These are phyloP conservation scores for Vigna hirtella DNA, from an alignment of 306 rosid genomes.

Conservation along the genomic window DNA sequence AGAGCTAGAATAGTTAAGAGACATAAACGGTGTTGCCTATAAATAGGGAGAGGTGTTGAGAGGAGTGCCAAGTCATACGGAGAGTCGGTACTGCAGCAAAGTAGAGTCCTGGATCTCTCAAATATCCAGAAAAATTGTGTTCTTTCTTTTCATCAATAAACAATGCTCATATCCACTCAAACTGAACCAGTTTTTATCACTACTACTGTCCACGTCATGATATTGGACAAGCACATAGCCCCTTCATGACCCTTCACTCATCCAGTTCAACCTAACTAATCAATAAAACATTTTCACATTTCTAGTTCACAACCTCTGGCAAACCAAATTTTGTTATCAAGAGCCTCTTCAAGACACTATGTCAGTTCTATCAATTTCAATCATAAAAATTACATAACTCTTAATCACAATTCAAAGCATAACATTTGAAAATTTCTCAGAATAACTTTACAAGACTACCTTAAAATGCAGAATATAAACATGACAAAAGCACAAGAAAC, in stretches of 20 bases:
- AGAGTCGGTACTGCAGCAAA: too few relatives aligned
- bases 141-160: too few relatives aligned
- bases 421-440: background rate
- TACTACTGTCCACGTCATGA: background rate
- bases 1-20: too few relatives aligned
- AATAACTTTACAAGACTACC: background rate
- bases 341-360: background rate
- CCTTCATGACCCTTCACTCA: background rate
- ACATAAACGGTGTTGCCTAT: too few relatives aligned
- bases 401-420: conserved; percentile 16
- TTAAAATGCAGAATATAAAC: background rate
- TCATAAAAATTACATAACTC: background rate
- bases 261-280: conserved; percentile 5
- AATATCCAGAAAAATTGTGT: too few relatives aligned
- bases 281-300: conserved; percentile 1
- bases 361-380: background rate
- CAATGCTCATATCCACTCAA: too few relatives aligned
- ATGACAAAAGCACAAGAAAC: conserved; percentile 2
- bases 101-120: too few relatives aligned
- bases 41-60: too few relatives aligned
- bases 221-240: background rate
- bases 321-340: background rate
- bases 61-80: too few relatives aligned
- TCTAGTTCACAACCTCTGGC: background rate
- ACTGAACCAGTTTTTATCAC: too few relatives aligned